phyloP scores from a whole-genome alignment of 2,329 filamentous ascomycete species.

The Ophiostoma piceae region DNA sequence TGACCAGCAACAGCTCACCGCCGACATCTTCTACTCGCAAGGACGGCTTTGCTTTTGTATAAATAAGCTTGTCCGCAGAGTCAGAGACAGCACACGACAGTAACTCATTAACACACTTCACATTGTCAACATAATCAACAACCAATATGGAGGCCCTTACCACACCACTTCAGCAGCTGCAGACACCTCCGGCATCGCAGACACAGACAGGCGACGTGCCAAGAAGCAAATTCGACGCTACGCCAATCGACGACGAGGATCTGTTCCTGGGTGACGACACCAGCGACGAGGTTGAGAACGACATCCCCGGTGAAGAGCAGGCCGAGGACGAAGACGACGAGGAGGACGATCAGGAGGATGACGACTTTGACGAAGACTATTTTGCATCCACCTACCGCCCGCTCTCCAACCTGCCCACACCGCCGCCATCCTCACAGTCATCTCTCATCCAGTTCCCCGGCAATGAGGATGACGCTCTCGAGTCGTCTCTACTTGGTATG shows the following conservation, averaged over 20 bases:
- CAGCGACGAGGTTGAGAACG: slow-evolving; percentile 41
- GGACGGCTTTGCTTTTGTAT: not conserved
- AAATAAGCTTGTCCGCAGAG: slow-evolving; percentile 4
- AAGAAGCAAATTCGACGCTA: not conserved
- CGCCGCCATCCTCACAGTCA: slow-evolving; percentile 40
- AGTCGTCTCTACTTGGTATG: slow-evolving; percentile 34
- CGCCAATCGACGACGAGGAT: slow-evolving; percentile 22
- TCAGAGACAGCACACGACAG: not conserved
- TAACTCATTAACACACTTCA: not conserved
- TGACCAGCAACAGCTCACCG: slow-evolving; percentile 3
- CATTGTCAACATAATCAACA: not conserved
- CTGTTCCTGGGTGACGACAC: slow-evolving; percentile 14
- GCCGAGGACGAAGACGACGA: not conserved
- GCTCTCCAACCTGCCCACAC: slow-evolving; percentile 62
- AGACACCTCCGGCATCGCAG: not conserved
- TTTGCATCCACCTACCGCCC: slow-evolving; percentile 59
- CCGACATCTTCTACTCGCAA: not conserved
- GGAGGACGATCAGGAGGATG: slow-evolving; percentile 39
- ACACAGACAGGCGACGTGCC: not conserved
- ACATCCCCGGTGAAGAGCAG: slow-evolving; percentile 39
- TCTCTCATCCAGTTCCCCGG: slow-evolving; percentile 26
- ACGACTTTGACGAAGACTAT: slow-evolving; percentile 49
- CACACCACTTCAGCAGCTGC: not conserved
- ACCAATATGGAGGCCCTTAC: not conserved
- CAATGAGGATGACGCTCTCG: not conserved